Conservation (phyloP, 2,329 filamentous ascomycete genomes). For the Aureobasidium sp. region DNA sequence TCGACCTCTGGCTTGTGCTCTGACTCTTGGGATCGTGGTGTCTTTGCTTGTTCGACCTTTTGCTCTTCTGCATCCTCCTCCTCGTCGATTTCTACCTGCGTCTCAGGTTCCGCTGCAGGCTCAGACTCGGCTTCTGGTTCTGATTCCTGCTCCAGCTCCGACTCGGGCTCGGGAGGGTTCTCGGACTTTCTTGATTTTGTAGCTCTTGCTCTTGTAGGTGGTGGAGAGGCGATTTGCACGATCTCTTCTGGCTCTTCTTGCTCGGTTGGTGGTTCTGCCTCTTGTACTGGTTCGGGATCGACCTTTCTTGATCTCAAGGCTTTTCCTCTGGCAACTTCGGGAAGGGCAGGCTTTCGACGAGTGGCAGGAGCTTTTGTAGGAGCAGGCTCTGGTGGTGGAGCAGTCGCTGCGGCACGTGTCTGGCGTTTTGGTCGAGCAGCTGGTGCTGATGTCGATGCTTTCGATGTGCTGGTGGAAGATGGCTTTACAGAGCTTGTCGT, state of each 20-base stretch:
- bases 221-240: not conserved
- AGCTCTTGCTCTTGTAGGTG: not conserved
- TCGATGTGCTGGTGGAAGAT: not conserved
- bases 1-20: not conserved
- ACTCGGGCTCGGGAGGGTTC: not conserved
- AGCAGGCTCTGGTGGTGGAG: not conserved
- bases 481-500: constrained; percentile 19
- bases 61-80: not conserved
- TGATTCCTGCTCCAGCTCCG: not conserved
- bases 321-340: constrained; percentile 4
- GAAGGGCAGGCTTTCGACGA: constrained; percentile 16
- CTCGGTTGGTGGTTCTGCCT: not conserved
- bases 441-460: constrained; percentile 15
- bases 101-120: not conserved
- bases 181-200: not conserved
- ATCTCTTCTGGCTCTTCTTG: not conserved
- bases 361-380: not conserved
- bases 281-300: not conserved
- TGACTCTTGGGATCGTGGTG: not conserved
- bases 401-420: constrained; percentile 14
- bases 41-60: not conserved
- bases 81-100: not conserved
- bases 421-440: constrained; percentile 20
- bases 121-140: not conserved
- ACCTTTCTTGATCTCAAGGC: not conserved